Conservation (phyloP, 805 yeast genomes). For the Helenozyma baotianmanensis region DNA sequence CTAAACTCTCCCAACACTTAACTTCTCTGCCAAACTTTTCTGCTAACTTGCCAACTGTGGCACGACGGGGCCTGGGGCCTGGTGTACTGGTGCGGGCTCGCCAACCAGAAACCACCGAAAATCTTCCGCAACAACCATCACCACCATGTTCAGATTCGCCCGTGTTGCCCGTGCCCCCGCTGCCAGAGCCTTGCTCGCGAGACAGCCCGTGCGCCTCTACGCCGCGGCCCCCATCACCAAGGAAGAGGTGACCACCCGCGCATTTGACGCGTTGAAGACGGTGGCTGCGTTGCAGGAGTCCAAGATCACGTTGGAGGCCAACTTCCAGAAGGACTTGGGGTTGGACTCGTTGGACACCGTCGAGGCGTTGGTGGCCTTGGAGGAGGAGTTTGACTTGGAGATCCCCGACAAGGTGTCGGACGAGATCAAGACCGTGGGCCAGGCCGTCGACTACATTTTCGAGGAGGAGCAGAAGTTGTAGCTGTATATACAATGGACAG, state of each 20-base stretch:
- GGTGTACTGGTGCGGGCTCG: background rate
- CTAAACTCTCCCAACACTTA: too few relatives aligned
- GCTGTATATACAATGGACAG: slow-evolving; percentile 14
- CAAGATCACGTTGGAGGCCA: slow-evolving; percentile 40
- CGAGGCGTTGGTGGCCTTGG: slow-evolving; percentile 93
- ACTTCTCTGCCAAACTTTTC: too few relatives aligned
- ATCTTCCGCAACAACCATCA: background rate
- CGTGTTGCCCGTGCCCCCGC: slow-evolving; percentile 38
- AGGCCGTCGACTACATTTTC: slow-evolving; percentile 83
- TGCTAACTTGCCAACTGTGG: too few relatives aligned
- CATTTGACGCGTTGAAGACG: slow-evolving; percentile 69
- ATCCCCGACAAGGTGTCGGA: slow-evolving; percentile 91
- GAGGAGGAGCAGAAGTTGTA: slow-evolving; percentile 50
- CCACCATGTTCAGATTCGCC: slow-evolving; percentile 51
- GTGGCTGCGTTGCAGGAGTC: slow-evolving; percentile 46
- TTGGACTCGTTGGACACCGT: slow-evolving; percentile 92
- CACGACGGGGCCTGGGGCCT: too few relatives aligned
- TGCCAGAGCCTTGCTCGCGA: slow-evolving; percentile 24
- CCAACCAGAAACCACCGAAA: background rate
- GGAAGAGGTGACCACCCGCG: slow-evolving; percentile 79
- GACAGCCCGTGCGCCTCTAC: slow-evolving; percentile 44
- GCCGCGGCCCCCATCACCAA: slow-evolving; percentile 63
- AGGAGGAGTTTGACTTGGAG: slow-evolving; percentile 68
- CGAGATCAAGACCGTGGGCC: slow-evolving; percentile 88
- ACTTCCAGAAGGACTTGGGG: slow-evolving; percentile 71